Percentiles rank a stretch among this genome's conserved stretches.
These are phyloP conservation scores for Yamadazyma diddensiae DNA, from an alignment of 1,139 yeast genomes.

Conservation along the genomic window DNA sequence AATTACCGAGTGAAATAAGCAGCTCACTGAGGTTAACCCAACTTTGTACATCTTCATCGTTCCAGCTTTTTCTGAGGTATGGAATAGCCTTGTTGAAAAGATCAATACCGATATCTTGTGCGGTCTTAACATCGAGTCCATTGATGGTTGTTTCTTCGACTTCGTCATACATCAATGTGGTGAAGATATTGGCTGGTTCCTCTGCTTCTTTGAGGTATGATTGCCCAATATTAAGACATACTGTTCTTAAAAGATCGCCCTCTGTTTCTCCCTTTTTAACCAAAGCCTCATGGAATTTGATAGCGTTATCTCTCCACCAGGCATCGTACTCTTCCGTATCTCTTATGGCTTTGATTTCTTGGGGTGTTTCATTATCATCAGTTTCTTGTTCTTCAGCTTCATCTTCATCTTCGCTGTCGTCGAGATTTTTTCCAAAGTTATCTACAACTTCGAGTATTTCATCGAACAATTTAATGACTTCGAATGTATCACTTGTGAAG, in stretches of 20 bases:
- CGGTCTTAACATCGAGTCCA: constrained; percentile 38
- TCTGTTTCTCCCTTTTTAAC: constrained; percentile 16
- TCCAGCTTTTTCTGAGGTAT: constrained; percentile 56
- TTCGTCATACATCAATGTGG: constrained; percentile 56
- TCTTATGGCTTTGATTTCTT: constrained; percentile 53
- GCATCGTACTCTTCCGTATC: constrained; percentile 38
- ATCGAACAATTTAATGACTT: constrained; percentile 54
- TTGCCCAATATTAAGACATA: constrained; percentile 56
- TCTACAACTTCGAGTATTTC: constrained; percentile 65
- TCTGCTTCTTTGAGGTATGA: constrained; percentile 63
- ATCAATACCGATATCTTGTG: constrained; percentile 50
- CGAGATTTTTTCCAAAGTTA: constrained; percentile 58
- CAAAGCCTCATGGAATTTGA: constrained; percentile 39
- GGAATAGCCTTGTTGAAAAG: constrained; percentile 55
- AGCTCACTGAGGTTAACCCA: constrained; percentile 89
- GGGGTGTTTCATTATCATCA: constrained; percentile 32
- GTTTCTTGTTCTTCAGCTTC: constrained; percentile 34
- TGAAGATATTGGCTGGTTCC: constrained; percentile 52
- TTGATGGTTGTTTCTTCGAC: constrained; percentile 40
- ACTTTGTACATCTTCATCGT: constrained; percentile 71
- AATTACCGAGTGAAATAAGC: constrained; percentile 71
- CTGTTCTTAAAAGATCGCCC: constrained; percentile 15
- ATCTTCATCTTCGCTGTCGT: constrained; percentile 39
- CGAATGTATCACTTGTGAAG: constrained; percentile 42
- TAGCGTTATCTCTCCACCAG: constrained; percentile 58